Evolutionary conservation across 495 filamentous ascomycete species (phyloP).

Genomic region (Annulohypoxylon stygium): DNA sequence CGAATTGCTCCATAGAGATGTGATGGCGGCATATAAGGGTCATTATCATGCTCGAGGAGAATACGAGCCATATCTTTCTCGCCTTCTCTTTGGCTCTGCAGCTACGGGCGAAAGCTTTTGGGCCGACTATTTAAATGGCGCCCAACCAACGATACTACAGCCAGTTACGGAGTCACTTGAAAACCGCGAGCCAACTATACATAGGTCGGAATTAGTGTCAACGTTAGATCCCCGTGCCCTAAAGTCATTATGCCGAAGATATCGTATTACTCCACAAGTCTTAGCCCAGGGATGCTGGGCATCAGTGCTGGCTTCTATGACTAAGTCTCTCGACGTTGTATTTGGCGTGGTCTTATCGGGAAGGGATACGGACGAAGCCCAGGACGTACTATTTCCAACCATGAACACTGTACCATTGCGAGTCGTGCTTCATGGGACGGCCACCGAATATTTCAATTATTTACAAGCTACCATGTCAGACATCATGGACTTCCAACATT

Average conservation of each 20-base stretch:
- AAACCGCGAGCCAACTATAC: constrained; percentile 24
- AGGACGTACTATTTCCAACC: constrained; percentile 76
- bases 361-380: constrained; percentile 68
- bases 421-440: constrained; percentile 71
- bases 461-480: constrained; percentile 71
- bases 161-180: constrained; percentile 14
- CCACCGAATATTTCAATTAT: constrained; percentile 71
- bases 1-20: constrained; percentile 73
- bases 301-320: constrained; percentile 68
- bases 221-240: constrained; percentile 50
- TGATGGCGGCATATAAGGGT: constrained; percentile 69
- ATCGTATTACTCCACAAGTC: constrained; percentile 72
- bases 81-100: constrained; percentile 54
- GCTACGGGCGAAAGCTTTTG: constrained; percentile 68
- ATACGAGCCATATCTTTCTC: constrained; percentile 63
- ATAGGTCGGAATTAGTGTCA: constrained; percentile 65
- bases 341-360: constrained; percentile 82
- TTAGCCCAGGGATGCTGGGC: constrained; percentile 76
- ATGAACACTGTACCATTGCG: constrained; percentile 82
- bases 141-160: constrained; percentile 55
- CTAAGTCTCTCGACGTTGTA: constrained; percentile 70
- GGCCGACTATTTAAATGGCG: constrained; percentile 67
- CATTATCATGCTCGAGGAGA: constrained; percentile 54
- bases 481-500: constrained; percentile 71
- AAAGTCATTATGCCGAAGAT: constrained; percentile 65